phyloP scores from a whole-genome alignment of 2,329 filamentous ascomycete species.

The Scopulariopsis brevicaulis region DNA sequence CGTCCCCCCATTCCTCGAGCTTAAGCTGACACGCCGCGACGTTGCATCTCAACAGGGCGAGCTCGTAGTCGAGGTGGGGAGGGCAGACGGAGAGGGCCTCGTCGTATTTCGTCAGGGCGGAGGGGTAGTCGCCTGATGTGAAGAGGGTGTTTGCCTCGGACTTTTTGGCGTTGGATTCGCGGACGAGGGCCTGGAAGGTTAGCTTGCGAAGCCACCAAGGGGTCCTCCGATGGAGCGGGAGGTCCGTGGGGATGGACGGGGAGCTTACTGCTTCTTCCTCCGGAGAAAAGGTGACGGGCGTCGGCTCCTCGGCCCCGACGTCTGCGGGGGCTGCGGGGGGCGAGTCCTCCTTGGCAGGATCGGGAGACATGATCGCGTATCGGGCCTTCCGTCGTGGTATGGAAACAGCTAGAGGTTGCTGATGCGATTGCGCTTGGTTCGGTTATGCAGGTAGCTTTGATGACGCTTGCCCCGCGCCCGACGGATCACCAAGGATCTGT shows the following conservation, averaged over 20 bases:
- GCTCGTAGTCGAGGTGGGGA: slow-evolving; percentile 75
- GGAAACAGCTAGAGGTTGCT: neutral
- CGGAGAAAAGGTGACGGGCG: slow-evolving; percentile 31
- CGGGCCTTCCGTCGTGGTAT: neutral
- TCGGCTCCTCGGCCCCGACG: slow-evolving; percentile 12
- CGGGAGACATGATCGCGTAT: neutral
- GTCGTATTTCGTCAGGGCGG: slow-evolving; percentile 74
- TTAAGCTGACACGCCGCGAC: slow-evolving; percentile 84
- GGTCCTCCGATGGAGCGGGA: neutral
- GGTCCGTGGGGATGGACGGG: neutral
- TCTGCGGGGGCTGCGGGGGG: neutral
- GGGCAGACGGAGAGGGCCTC: slow-evolving; percentile 70
- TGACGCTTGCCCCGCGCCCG: too few relatives aligned
- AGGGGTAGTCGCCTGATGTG: slow-evolving; percentile 55
- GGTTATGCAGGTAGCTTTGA: too few relatives aligned
- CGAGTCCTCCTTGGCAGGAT: neutral
- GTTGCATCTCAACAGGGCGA: slow-evolving; percentile 80
- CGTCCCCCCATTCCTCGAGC: slow-evolving; percentile 74
- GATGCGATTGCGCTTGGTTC: too few relatives aligned
- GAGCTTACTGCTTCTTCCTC: slow-evolving; percentile 44
- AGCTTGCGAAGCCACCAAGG: neutral
- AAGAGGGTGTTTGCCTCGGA: slow-evolving; percentile 72
- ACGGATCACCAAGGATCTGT: too few relatives aligned
- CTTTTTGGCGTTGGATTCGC: slow-evolving; percentile 64
- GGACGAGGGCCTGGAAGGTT: slow-evolving; percentile 45